These are phyloP conservation scores for Ogataea hybrid DNA, from an alignment of 1,139 yeast genomes.

Conservation along the genomic window DNA sequence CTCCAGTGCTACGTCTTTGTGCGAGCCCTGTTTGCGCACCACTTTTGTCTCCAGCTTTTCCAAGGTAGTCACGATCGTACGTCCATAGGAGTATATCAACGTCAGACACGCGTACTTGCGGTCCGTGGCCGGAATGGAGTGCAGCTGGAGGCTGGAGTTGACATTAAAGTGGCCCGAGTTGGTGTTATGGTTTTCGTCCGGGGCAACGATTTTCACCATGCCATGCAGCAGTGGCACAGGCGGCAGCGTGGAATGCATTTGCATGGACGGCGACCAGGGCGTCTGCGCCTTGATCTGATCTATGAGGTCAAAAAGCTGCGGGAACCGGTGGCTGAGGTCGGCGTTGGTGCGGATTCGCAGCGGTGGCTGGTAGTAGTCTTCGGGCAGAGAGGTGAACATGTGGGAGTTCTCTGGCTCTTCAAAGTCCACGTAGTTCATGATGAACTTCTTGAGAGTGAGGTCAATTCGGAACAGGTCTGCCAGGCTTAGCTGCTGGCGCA, in stretches of 20 bases:
- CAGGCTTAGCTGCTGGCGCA: conserved; percentile 5
- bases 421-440: conserved; percentile 29
- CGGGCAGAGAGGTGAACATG: conserved; percentile 29
- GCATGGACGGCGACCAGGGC: conserved; percentile 15
- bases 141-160: conserved; percentile 26
- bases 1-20: conserved; percentile 26
- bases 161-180: conserved; percentile 31
- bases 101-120: conserved; percentile 40
- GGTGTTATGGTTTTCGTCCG: conserved; percentile 22
- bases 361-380: conserved; percentile 29
- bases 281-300: conserved; percentile 22
- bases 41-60: conserved; percentile 35
- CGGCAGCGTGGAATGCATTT: conserved; percentile 16
- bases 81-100: conserved; percentile 55
- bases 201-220: conserved; percentile 33
- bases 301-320: conserved; percentile 46
- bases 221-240: conserved; percentile 30
- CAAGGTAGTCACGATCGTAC: conserved; percentile 49
- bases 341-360: conserved; percentile 51
- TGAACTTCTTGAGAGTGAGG: conserved; percentile 29
- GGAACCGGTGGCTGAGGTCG: conserved; percentile 50
- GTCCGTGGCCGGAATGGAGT: conserved; percentile 27
- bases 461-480: conserved; percentile 17
- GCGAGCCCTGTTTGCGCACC: conserved; percentile 14
- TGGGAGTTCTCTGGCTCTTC: conserved; percentile 26